Evolutionary conservation across 345 rosid genomes (phyloP), one percentile per base, ranked within the genome.

Genomic region (Eucalyptus rudis): DNA sequence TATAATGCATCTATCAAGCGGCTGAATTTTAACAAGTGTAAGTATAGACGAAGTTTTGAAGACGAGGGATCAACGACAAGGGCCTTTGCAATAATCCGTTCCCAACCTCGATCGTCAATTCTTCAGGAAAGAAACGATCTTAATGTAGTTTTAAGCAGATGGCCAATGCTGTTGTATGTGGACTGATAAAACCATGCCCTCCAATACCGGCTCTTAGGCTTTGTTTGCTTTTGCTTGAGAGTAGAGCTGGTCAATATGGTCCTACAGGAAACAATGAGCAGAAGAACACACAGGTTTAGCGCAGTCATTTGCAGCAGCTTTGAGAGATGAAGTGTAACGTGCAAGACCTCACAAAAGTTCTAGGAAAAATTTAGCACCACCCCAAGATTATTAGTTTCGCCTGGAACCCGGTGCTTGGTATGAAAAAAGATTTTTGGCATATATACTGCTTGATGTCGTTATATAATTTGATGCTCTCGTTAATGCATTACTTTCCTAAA

Each of bases 241-340:
- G 91, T 97, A 96, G 88, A 97, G 93, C 90, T 95, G 91, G 91
- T 96, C 97, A 79, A 96, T 86, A 86, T 90, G 89, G 88, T 86
- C 94, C 99, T 97, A 92, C 92, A 90, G 62, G 64, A 31, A 19
- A n/a, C 83, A 11, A 76, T 20, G 2, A 40, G 47, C 47, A 76
- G 83, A 20, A 76, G 84, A 22, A 40, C 47, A 76, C 83, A 20
- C 84, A 40, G 47, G 47, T 40, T 76, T 76, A 76, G 84, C 0
- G 5, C 15, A 76, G 84, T 76, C 47, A 40, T 76, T 1, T 11
- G 47, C 84, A 20, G 84, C 44, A 20, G 84, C 24, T 76, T 76
- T 40, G 29, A 40, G 5, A 40, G 47, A 40, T 40, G 0, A 40
- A 11, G 47, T 40, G 84, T 20, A 76, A 20, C 3, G 29, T 22